Base-by-base conservation (phyloP, 352 stramenopile species). In the Phytopythium oedochilum region DNA sequence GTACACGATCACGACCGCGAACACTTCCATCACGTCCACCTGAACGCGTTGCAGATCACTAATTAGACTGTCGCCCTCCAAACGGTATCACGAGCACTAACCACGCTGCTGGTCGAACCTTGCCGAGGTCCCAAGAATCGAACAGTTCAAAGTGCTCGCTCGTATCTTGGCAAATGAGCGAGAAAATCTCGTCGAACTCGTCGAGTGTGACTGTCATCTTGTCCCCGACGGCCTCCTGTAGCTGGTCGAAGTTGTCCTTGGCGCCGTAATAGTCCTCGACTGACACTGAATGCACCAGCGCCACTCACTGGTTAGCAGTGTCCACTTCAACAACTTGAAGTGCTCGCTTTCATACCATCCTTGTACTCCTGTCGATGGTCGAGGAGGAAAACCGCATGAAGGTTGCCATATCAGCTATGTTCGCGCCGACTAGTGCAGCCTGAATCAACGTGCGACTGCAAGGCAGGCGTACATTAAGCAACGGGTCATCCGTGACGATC, bases 131-230 rank as follows among this genome's bases (percentile, higher is more conserved):
- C 73, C 69, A 88, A 26, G 55, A 77, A 51, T 87, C 77, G 34
- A 88, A 88, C 20, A 92, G 61, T 23, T 75, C 67, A 39, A 92
- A 92, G 53, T 92, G 81, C 31, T 88, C 77, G 8, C 63, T 20
- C 28, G 81, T 57, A 39, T 92, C 78, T 45, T 87, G 75, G 44
- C 75, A 92, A 5, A 89, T 73, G 44, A 89, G 71, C 36, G 78
- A 86, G 49, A 92, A 92, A 42, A 92, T 78, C 34, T 92, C 75
- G 54, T 88, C 78, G 47, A 92, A 92, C 47, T 92, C 76, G 6
- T 86, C 76, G 9, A 68, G 60, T 7, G 68, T 88, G 63, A 92
- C 59, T 0, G 78, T 83, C 81, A 88, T 92, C 57, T 88, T 86
- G 70, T 92, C 81, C 3, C 78, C 81, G 17, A 88, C 60, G 1